Evolutionary conservation across 306 rosid genomes (phyloP).

Genomic region (Oxytropis ochrocephala): DNA sequence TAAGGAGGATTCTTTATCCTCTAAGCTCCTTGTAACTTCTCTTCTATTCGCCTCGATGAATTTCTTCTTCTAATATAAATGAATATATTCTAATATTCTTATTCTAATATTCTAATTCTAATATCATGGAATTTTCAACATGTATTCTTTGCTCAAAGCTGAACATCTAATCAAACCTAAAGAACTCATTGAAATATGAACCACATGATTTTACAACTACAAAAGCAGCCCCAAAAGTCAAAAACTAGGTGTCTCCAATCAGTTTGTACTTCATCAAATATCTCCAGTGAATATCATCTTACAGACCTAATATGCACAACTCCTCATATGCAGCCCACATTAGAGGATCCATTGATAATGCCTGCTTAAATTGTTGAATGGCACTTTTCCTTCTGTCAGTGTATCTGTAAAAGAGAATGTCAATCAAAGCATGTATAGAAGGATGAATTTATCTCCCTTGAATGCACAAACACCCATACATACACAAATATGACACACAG

Average conservation of each 20-base stretch:
- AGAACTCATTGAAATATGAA: neutral
- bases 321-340: slow-evolving; percentile 90
- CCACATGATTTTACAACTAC: neutral
- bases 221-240: neutral
- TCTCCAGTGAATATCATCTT: neutral
- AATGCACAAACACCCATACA: neutral
- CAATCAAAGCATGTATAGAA: neutral
- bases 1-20: no score
- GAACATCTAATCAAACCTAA: neutral
- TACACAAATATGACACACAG: neutral
- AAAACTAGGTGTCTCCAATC: neutral
- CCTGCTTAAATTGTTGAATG: slow-evolving; percentile 38
- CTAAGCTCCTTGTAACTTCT: no score
- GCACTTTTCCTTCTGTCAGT: slow-evolving; percentile 45
- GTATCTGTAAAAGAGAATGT: slow-evolving; percentile 29
- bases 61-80: no score
- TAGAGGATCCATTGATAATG: slow-evolving; percentile 39
- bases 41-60: no score
- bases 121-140: no score
- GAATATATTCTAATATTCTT: no score
- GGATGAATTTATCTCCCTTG: neutral
- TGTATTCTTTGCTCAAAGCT: neutral
- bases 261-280: neutral
- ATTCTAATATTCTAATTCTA: no score
- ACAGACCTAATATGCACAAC: slow-evolving; percentile 86